Evolutionary conservation across 768 basidiomycete species (phyloP).

Genomic region (Tylopilus sp.): DNA sequence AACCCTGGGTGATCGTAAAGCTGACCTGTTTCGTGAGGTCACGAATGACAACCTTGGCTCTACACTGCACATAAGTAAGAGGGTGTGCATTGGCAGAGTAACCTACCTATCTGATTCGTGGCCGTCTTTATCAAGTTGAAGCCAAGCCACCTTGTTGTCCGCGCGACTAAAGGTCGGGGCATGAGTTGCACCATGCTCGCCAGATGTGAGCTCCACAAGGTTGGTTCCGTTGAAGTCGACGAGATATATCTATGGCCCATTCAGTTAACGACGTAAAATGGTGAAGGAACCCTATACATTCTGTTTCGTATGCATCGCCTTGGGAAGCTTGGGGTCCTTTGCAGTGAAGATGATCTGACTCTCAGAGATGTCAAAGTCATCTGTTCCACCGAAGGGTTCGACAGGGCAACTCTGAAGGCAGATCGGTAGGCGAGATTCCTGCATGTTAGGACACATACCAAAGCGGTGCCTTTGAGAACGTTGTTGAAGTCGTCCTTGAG

Average conservation of each 20-base stretch:
- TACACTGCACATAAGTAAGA: conserved; percentile 20
- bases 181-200: conserved; percentile 79
- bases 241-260: conserved; percentile 57
- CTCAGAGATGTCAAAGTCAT: conserved; percentile 74
- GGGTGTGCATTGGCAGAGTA: background rate
- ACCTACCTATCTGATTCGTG: conserved; percentile 80
- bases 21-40: conserved; percentile 66
- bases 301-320: conserved; percentile 87
- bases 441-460: conserved; percentile 45
- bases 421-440: background rate
- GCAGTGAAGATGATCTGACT: conserved; percentile 77
- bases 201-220: conserved; percentile 73
- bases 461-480: conserved; percentile 61
- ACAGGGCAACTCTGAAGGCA: conserved; percentile 60
- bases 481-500: conserved; percentile 53
- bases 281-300: conserved; percentile 47
- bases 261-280: background rate
- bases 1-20: conserved; percentile 72
- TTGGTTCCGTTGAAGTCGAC: conserved; percentile 53
- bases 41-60: conserved; percentile 75
- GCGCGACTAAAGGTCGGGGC: conserved; percentile 64
- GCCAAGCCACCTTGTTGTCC: conserved; percentile 79
- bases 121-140: conserved; percentile 83
- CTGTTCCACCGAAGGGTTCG: conserved; percentile 82
- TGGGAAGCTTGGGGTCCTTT: conserved; percentile 74